Evolutionary conservation across 768 basidiomycete species (phyloP).

Genomic region (Candolleomyces efflorescens): DNA sequence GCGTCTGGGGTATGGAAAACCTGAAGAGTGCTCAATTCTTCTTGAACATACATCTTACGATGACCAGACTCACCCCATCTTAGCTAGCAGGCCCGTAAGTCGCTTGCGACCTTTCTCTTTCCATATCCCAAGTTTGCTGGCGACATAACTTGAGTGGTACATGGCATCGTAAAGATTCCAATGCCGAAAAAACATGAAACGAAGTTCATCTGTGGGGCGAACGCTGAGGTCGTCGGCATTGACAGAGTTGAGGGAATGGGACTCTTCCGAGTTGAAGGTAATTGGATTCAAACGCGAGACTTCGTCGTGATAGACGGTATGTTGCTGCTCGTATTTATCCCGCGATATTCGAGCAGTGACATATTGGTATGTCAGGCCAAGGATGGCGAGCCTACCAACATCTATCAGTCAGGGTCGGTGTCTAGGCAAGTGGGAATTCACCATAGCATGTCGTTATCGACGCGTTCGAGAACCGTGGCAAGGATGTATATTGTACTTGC

Average conservation of each 20-base stretch:
- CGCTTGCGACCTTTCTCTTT: slow-evolving; percentile 89
- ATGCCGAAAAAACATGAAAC: slow-evolving; percentile 94
- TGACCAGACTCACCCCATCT: slow-evolving; percentile 79
- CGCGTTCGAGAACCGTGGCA: slow-evolving; percentile 85
- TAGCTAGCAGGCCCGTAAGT: slow-evolving; percentile 87
- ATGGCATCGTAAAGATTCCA: slow-evolving; percentile 99
- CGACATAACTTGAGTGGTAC: slow-evolving; percentile 96
- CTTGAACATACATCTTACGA: not conserved
- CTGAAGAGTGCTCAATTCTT: slow-evolving; percentile 34
- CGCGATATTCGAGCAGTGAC: slow-evolving; percentile 84
- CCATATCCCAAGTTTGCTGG: slow-evolving; percentile 94
- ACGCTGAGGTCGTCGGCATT: slow-evolving; percentile 84
- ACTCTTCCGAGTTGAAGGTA: slow-evolving; percentile 32
- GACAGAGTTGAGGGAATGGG: slow-evolving; percentile 39
- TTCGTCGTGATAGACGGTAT: slow-evolving; percentile 82
- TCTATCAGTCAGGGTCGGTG: not conserved
- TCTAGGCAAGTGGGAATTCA: slow-evolving; percentile 26
- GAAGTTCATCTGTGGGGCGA: slow-evolving; percentile 80
- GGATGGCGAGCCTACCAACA: slow-evolving; percentile 74
- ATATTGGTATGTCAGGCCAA: slow-evolving; percentile 94
- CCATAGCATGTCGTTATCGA: slow-evolving; percentile 94
- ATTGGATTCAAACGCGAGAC: slow-evolving; percentile 86
- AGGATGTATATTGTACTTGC: slow-evolving; percentile 87
- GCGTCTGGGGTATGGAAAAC: slow-evolving; percentile 91
- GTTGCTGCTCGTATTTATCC: slow-evolving; percentile 76